Evolutionary conservation across 768 basidiomycete genomes (phyloP), one percentile per base, ranked within the genome.

Genomic region (Tremella mesenterica): DNA sequence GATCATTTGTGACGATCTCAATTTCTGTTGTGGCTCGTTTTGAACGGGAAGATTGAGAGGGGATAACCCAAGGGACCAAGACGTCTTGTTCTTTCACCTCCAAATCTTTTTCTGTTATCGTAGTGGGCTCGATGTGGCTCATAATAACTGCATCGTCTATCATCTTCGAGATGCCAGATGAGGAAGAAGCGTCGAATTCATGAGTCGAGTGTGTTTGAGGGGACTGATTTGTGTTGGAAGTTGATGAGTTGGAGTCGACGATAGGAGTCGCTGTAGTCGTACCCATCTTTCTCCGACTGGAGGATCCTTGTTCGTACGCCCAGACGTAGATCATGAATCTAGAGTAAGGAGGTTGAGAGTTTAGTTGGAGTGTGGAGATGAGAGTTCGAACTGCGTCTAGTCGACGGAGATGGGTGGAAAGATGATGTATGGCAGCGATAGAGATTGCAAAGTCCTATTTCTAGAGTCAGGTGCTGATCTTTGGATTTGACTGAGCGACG

Each of bases 361-460:
- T 23, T 41, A 41, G 5, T 23, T 23, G 26, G 45, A 23, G 18
- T 60, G 54, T 33, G 54, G 60, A 3, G 64, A 47, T 0, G 68
- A 74, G 57, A 3, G 59, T 41, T 79, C 88, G 77, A 7, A 96
- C 80, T 1, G 89, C 85, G 16, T 77, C 69, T 57, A 77, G 79
- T 18, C 95, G 80, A 29, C 95, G 80, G 51, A 79, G 78, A 9
- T 79, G 78, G 0, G 90, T 93, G 2, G 90, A 83, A 4, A 99
- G 79, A 73, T 99, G 95, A 65, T 99, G 95, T 43, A 97, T 88
- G 1, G 93, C 97, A 25, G 95, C 95, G 58, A 99, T 92, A 3
- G 92, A 95, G 45, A 99, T 91, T 1, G 86, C 86, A 64, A 89
- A 95, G 76, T 96, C 90, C 92, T 96, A 61, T 2, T 54, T 21